These are phyloP conservation scores for Skeletonema tropicum DNA, from an alignment of 108 stramenopile genomes.

Conservation along the genomic window DNA sequence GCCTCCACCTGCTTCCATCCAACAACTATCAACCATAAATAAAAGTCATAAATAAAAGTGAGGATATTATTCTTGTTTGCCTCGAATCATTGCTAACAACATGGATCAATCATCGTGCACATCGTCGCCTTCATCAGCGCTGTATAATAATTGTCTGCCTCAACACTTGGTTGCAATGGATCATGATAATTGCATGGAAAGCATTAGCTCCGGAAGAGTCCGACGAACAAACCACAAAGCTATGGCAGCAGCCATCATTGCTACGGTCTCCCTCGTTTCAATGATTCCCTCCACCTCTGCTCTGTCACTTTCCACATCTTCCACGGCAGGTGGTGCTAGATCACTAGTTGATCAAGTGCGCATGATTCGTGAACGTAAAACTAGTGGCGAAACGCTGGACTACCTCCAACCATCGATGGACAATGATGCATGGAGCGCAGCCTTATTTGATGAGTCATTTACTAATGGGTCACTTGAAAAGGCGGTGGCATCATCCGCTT, in stretches of 20 bases:
- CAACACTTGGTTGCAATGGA: background rate
- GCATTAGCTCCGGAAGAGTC: background rate
- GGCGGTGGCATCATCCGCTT: background rate
- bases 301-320: background rate
- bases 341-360: background rate
- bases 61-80: background rate
- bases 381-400: conserved; percentile 1
- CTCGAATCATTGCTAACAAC: background rate
- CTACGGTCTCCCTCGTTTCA: background rate
- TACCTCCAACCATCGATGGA: conserved; percentile 21
- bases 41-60: no score
- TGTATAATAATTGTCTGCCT: background rate
- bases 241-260: background rate
- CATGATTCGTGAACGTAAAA: background rate
- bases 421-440: conserved; percentile 37
- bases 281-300: background rate
- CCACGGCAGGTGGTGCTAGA: background rate
- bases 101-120: conserved; percentile 3
- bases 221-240: background rate
- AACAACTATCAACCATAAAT: background rate
- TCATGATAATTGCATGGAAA: background rate
- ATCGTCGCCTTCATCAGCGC: background rate
- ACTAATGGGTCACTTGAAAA: conserved; percentile 10
- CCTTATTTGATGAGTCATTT: conserved; percentile 29
- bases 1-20: background rate